These are phyloP conservation scores for Chiua virens DNA, from an alignment of 768 basidiomycete genomes.

Conservation along the genomic window DNA sequence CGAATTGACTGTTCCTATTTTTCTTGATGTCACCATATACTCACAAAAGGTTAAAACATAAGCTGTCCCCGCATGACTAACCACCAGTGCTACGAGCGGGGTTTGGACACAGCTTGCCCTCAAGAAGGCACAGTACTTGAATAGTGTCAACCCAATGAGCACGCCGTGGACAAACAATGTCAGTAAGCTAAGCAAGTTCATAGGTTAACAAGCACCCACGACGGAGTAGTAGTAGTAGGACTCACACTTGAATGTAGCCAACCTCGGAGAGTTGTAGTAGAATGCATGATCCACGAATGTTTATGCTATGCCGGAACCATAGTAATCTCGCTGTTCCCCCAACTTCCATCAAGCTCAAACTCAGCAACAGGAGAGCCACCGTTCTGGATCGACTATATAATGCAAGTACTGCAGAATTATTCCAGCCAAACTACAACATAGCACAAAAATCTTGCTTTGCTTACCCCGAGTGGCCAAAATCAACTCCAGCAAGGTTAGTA, in stretches of 20 bases:
- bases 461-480: conserved; percentile 19
- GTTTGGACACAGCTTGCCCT: conserved; percentile 16
- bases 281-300: conserved; percentile 11
- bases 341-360: conserved; percentile 4
- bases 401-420: conserved; percentile 11
- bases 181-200: conserved; percentile 7
- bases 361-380: conserved; percentile 5
- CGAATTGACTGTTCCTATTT: too few relatives aligned
- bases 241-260: conserved; percentile 8
- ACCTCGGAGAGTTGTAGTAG: not conserved
- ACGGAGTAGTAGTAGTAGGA: not conserved
- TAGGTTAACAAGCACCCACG: not conserved
- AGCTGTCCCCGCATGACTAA: conserved; percentile 13
- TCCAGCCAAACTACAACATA: not conserved
- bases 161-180: conserved; percentile 11
- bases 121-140: conserved; percentile 17
- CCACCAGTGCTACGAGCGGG: conserved; percentile 21
- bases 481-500: conserved; percentile 11
- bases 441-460: not conserved
- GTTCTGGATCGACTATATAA: conserved; percentile 18
- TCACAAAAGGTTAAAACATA: conserved; percentile 11
- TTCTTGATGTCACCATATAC: not conserved
- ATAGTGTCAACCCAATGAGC: conserved; percentile 15
- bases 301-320: not conserved
- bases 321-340: conserved; percentile 2